Evolutionary conservation across 2,329 filamentous ascomycete genomes (phyloP).

Genomic region (Tricladium varicosporioides): DNA sequence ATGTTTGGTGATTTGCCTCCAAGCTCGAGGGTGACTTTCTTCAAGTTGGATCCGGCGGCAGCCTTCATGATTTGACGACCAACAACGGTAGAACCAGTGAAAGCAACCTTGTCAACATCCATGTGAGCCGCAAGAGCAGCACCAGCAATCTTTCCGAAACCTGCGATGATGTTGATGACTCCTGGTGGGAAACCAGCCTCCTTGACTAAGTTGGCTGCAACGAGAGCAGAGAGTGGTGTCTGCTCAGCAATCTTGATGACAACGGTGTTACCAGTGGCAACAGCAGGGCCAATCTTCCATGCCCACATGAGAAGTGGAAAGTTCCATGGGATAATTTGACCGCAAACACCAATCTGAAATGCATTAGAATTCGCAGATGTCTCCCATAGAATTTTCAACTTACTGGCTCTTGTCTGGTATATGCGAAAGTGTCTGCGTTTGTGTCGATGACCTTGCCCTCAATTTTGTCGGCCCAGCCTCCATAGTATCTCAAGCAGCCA

Average conservation of each 20-base stretch:
- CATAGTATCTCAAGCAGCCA: conserved; percentile 79
- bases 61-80: conserved; percentile 64
- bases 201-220: conserved; percentile 53
- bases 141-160: conserved; percentile 66
- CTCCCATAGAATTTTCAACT: conserved; percentile 41
- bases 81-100: conserved; percentile 62
- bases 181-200: conserved; percentile 65
- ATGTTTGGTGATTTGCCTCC: conserved; percentile 64
- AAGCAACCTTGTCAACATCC: conserved; percentile 65
- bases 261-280: conserved; percentile 58
- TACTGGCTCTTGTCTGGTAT: conserved; percentile 63
- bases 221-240: conserved; percentile 56
- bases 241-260: conserved; percentile 62
- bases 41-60: conserved; percentile 59
- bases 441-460: conserved; percentile 68
- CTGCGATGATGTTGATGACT: conserved; percentile 63
- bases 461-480: conserved; percentile 72
- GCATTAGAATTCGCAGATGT: background rate
- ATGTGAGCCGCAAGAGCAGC: conserved; percentile 62
- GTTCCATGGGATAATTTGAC: conserved; percentile 74
- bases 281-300: conserved; percentile 66
- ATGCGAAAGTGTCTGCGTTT: conserved; percentile 62
- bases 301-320: conserved; percentile 64
- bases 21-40: conserved; percentile 63
- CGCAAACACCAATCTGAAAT: conserved; percentile 57